These are phyloP conservation scores for Sporothrix schenckii DNA, from an alignment of 2,329 filamentous ascomycete species.

Conservation along the genomic window DNA sequence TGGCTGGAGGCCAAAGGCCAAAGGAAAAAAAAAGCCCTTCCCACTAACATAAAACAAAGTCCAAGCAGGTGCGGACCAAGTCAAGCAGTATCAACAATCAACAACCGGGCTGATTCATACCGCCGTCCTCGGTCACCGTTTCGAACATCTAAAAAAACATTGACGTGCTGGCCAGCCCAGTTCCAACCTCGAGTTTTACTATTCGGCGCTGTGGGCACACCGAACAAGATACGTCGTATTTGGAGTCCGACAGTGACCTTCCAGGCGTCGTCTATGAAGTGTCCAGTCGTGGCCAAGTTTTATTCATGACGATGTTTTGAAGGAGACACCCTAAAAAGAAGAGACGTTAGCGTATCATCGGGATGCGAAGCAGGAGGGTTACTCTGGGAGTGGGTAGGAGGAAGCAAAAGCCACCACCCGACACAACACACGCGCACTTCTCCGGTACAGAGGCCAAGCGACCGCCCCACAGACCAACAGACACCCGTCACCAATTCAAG, in stretches of 20 bases:
- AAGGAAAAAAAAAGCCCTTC: too few species aligned
- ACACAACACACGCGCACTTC: not conserved
- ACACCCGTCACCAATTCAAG: not conserved
- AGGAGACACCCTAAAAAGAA: not conserved
- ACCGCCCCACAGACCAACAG: conserved; percentile 17
- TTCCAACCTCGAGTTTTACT: not conserved
- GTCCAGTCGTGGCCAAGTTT: too few species aligned
- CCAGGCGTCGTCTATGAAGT: too few species aligned
- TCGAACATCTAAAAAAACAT: not conserved
- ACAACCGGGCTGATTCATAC: not conserved
- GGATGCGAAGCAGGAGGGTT: not conserved
- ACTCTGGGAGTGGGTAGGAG: conserved; percentile 6
- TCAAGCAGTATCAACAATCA: conserved; percentile 1
- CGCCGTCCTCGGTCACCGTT: not conserved
- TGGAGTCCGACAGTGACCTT: not conserved
- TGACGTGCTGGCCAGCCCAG: not conserved
- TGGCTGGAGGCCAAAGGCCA: too few species aligned
- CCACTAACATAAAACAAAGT: not conserved
- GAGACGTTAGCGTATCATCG: conserved; percentile 3
- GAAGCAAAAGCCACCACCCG: not conserved
- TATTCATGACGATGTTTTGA: conserved; percentile 16
- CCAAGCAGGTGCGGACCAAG: not conserved
- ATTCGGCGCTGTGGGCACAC: not conserved
- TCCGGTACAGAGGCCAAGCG: not conserved
- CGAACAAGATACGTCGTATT: not conserved